Evolutionary conservation across 306 rosid genomes (phyloP).

Genomic region (Styphnolobium japonicum): DNA sequence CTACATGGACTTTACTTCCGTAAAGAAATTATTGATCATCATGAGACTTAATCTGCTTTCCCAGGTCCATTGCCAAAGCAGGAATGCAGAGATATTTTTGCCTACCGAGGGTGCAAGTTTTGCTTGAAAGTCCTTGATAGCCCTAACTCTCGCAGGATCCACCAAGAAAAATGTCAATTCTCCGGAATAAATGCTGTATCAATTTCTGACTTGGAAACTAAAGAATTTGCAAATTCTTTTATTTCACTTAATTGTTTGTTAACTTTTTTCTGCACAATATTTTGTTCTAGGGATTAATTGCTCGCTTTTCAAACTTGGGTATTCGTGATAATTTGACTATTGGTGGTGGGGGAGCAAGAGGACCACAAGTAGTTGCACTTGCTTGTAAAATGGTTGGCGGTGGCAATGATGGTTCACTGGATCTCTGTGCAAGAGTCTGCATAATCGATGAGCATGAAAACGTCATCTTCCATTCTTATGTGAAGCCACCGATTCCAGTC

Average conservation of each 20-base stretch:
- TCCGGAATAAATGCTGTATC: constrained; percentile 46
- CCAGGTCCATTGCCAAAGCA: constrained; percentile 88
- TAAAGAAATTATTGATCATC: not conserved
- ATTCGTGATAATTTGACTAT: constrained; percentile 58
- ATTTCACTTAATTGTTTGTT: not conserved
- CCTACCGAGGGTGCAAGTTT: constrained; percentile 75
- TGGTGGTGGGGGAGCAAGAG: constrained; percentile 50
- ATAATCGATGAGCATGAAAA: constrained; percentile 74
- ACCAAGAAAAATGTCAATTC: constrained; percentile 83
- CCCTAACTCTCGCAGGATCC: constrained; percentile 64
- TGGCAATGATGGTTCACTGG: constrained; percentile 84
- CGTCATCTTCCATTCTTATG: constrained; percentile 76
- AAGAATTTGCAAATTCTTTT: not conserved
- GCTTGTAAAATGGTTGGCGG: constrained; percentile 98
- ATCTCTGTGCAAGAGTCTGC: constrained; percentile 86
- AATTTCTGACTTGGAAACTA: not conserved
- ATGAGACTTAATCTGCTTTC: not conserved
- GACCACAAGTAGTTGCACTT: constrained; percentile 70
- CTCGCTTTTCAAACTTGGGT: constrained; percentile 71
- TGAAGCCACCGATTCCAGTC: constrained; percentile 71
- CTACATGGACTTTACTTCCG: not conserved
- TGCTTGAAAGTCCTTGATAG: constrained; percentile 86
- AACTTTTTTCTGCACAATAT: not conserved
- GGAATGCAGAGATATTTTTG: constrained; percentile 80
- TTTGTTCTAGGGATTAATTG: constrained; percentile 52